Conservation (phyloP, 2,329 filamentous ascomycete genomes). For the Colletotrichum melonis region DNA sequence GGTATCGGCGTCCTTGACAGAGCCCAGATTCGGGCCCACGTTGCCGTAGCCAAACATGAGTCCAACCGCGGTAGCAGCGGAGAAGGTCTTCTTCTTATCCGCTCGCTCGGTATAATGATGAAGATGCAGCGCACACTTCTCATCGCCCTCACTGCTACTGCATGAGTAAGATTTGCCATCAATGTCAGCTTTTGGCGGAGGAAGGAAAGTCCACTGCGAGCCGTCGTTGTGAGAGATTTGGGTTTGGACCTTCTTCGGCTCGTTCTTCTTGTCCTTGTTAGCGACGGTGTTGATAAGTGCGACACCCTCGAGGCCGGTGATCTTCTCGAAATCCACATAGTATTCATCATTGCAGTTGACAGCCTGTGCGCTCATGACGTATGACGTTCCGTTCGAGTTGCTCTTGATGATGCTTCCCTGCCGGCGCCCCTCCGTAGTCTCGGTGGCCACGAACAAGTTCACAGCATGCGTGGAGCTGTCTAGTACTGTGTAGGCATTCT, state of each 20-base stretch:
- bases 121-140: slow-evolving; percentile 87
- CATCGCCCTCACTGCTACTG: slow-evolving; percentile 64
- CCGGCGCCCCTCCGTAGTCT: slow-evolving; percentile 70
- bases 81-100: slow-evolving; percentile 87
- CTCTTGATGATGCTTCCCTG: slow-evolving; percentile 95
- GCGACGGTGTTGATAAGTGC: slow-evolving; percentile 86
- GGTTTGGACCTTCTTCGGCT: slow-evolving; percentile 84
- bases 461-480: slow-evolving; percentile 95
- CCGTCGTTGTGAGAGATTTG: slow-evolving; percentile 98
- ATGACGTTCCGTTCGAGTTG: slow-evolving; percentile 97
- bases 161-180: slow-evolving; percentile 81
- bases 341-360: slow-evolving; percentile 84
- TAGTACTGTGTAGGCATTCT: slow-evolving; percentile 90
- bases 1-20: slow-evolving; percentile 81
- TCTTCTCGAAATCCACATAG: slow-evolving; percentile 97
- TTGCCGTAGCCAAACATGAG: slow-evolving; percentile 94
- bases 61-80: slow-evolving; percentile 87
- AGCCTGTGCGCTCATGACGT: slow-evolving; percentile 82
- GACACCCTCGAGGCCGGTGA: slow-evolving; percentile 91
- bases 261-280: slow-evolving; percentile 75
- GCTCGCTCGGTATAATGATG: slow-evolving; percentile 94
- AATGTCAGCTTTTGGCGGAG: slow-evolving; percentile 76
- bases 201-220: slow-evolving; percentile 82
- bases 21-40: slow-evolving; percentile 77
- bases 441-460: slow-evolving; percentile 91